These are phyloP conservation scores for Solanum chmielewskii DNA, from an alignment of 257 asterid species.

Conservation along the genomic window DNA sequence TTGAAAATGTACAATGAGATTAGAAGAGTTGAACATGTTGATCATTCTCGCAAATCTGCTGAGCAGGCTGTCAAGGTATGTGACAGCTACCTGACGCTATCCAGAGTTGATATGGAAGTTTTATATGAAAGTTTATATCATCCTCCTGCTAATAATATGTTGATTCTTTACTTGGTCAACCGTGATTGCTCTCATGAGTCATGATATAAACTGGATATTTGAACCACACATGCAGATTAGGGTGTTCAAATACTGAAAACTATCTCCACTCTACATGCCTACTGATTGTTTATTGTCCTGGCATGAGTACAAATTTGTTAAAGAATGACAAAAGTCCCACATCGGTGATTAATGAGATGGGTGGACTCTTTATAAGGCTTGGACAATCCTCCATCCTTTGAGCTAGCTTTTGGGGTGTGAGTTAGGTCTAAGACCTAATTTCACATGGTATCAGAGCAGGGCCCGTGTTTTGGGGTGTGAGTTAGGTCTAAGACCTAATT, in stretches of 20 bases:
- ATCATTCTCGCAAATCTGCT: constrained; percentile 93
- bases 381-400: too few species aligned
- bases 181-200: neutral
- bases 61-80: constrained; percentile 94
- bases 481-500: too few species aligned
- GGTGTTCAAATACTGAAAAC: neutral
- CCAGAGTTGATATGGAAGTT: neutral
- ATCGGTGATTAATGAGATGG: too few species aligned
- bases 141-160: neutral
- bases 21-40: constrained; percentile 91
- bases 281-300: neutral
- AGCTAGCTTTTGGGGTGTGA: too few species aligned
- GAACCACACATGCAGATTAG: neutral
- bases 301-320: neutral
- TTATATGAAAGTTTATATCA: neutral
- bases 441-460: too few species aligned
- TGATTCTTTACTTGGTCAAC: neutral
- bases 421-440: too few species aligned
- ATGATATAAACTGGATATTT: neutral
- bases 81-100: neutral
- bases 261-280: neutral
- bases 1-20: constrained; percentile 65
- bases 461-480: too few species aligned
- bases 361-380: too few species aligned
- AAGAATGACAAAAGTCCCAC: too few species aligned